A percentile compares a stretch with the other conserved stretches of the same genome.
phyloP scores from a whole-genome alignment of 192 early-diverging fungal genomes.

The Backusella australiensis region DNA sequence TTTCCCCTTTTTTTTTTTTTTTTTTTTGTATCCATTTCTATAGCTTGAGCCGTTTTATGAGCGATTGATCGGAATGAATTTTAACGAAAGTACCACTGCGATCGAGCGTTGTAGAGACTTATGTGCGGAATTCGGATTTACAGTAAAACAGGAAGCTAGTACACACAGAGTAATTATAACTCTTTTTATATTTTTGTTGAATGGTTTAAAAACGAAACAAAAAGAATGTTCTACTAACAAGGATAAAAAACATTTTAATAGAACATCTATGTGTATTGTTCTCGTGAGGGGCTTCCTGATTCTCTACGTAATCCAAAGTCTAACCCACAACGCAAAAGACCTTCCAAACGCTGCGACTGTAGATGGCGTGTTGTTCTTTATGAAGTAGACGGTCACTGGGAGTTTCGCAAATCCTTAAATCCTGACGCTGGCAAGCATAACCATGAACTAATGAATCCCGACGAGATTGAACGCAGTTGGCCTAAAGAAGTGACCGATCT shows the following conservation, averaged over 20 bases:
- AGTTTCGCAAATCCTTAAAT: conserved; percentile 57
- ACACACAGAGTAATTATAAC: conserved; percentile 47
- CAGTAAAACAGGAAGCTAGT: conserved; percentile 59
- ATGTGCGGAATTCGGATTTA: conserved; percentile 54
- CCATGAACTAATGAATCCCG: conserved; percentile 51
- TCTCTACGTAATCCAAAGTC: conserved; percentile 49
- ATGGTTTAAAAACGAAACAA: neutral
- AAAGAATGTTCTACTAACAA: neutral
- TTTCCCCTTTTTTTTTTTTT: neutral
- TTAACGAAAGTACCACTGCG: conserved; percentile 40
- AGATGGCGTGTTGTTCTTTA: conserved; percentile 58
- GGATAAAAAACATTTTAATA: conserved; percentile 18
- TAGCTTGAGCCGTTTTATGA: conserved; percentile 53
- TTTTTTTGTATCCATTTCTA: neutral
- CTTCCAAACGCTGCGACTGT: conserved; percentile 56
- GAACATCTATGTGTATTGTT: conserved; percentile 62
- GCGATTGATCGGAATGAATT: conserved; percentile 40
- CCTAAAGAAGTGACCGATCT: conserved; percentile 46
- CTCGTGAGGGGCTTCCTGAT: conserved; percentile 59
- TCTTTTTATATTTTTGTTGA: neutral
- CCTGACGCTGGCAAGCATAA: conserved; percentile 54
- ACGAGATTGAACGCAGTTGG: conserved; percentile 53
- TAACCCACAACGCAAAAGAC: conserved; percentile 49
- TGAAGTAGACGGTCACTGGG: conserved; percentile 50
- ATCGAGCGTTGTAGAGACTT: conserved; percentile 47